Conservation (phyloP, 192 early-diverging fungal species). For the Coemansia sp. region DNA sequence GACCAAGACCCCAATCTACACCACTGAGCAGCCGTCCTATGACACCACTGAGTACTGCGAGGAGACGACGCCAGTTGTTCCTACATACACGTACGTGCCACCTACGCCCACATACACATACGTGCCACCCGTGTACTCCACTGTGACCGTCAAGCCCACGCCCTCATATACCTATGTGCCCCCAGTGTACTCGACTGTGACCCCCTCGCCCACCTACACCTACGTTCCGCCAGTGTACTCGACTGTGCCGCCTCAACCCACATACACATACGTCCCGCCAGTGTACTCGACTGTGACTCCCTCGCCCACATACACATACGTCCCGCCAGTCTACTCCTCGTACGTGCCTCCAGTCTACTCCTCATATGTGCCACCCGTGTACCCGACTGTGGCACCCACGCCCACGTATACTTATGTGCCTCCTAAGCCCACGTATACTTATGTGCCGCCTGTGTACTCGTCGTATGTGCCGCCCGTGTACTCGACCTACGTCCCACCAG, state of each 20-base stretch:
- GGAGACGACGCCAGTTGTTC: background rate
- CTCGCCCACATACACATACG: too few species aligned
- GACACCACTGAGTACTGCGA: constrained; percentile 1
- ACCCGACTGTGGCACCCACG: background rate
- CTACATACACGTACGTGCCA: background rate
- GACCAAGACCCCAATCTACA: constrained; percentile 1
- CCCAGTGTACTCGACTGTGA: background rate
- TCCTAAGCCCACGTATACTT: background rate
- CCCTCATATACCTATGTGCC: background rate
- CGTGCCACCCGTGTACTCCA: constrained; percentile 5
- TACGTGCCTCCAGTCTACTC: background rate
- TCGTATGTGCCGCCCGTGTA: constrained; percentile 2
- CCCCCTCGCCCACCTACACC: background rate
- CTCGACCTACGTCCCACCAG: constrained; percentile 3
- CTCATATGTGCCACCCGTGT: background rate
- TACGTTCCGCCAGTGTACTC: background rate
- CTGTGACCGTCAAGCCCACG: background rate
- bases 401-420: background rate
- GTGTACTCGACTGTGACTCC: too few species aligned
- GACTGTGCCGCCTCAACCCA: background rate
- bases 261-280: background rate
- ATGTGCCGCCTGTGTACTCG: background rate
- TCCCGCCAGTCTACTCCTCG: background rate
- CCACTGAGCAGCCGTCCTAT: constrained; percentile 6
- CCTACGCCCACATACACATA: background rate